Base-by-base conservation (phyloP, 352 stramenopile species). In the Pythium vanterpoolii region DNA sequence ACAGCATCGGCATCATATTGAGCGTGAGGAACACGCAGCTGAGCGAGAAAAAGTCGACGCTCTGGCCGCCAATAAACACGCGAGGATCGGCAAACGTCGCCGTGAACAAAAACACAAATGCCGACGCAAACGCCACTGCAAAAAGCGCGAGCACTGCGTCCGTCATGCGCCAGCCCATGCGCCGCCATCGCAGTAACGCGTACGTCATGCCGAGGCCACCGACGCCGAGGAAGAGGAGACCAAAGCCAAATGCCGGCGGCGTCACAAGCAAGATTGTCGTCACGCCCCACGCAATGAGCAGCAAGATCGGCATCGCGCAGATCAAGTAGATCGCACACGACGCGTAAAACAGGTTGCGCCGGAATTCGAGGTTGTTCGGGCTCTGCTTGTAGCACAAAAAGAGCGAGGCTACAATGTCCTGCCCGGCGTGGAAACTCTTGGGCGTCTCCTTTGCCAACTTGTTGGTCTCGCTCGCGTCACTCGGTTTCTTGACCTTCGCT, bases 1-100 rank as follows among this genome's bases (percentile, higher is more conserved):
- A 95, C n/a, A 96, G 81, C 66, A 96, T 87, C 8, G 87, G 84
- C 72, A 94, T 85, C 84, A 96, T 92, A 62, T 94, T 93, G 46
- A 94, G 74, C 21, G 86, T 91, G 11, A 94, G 66, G 42, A 89
- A 93, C 36, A 94, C 86, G 31, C 72, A 66, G 18, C 79, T 91
- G 39, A 96, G 62, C 23, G 83, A 76, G 59, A 93, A 92, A 31
- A 92, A 91, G 19, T 93, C 82, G 39, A 95, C 55, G 21, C 81
- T 57, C 44, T 87, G 66, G 18, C 81, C 77, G 21, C 79, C 85
- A 0, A 90, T 40, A 45, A 87, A 89, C 19, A 91, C 80, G 26
- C 76, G 72, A 0, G 84, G 83, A 43, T 94, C 86, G 16, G 85
- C 79, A 43, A 96, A 93, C 8, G 80, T 92, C 16, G 83, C 71